phyloP scores from a whole-genome alignment of 2,329 filamentous ascomycete genomes.

The Kalmusia sp. region DNA sequence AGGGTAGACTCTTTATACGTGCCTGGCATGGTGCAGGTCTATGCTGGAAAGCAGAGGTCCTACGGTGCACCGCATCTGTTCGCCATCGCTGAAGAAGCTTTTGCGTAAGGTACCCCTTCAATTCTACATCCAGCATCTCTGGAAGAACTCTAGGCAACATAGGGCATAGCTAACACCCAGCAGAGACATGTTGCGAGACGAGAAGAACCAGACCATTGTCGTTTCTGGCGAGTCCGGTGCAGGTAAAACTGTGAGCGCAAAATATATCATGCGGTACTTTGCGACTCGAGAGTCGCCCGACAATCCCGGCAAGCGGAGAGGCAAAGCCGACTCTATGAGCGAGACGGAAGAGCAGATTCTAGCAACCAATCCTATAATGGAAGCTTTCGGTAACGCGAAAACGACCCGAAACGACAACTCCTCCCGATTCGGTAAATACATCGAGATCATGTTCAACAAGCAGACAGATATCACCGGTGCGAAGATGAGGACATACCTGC shows the following conservation, averaged over 20 bases:
- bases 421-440: slow-evolving; percentile 98
- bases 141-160: neutral
- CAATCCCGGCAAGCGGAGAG: slow-evolving; percentile 81
- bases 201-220: slow-evolving; percentile 96
- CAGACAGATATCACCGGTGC: slow-evolving; percentile 96
- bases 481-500: slow-evolving; percentile 93
- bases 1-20: slow-evolving; percentile 98
- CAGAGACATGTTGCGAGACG: slow-evolving; percentile 95
- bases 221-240: slow-evolving; percentile 99
- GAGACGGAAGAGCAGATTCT: slow-evolving; percentile 98
- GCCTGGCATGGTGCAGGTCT: slow-evolving; percentile 99
- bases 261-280: slow-evolving; percentile 99
- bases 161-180: slow-evolving; percentile 20
- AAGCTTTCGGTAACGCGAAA: slow-evolving; percentile 99
- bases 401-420: slow-evolving; percentile 99
- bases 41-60: slow-evolving; percentile 94
- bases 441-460: slow-evolving; percentile 99
- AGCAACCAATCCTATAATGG: slow-evolving; percentile 99
- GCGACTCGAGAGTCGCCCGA: slow-evolving; percentile 95
- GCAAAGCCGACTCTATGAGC: slow-evolving; percentile 81
- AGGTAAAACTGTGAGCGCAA: slow-evolving; percentile 98
- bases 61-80: slow-evolving; percentile 98
- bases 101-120: slow-evolving; percentile 71
- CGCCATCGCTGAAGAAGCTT: slow-evolving; percentile 97
- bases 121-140: neutral